phyloP scores from a whole-genome alignment of 31 red algal species.

The Odonthalia washingtoniensis region DNA sequence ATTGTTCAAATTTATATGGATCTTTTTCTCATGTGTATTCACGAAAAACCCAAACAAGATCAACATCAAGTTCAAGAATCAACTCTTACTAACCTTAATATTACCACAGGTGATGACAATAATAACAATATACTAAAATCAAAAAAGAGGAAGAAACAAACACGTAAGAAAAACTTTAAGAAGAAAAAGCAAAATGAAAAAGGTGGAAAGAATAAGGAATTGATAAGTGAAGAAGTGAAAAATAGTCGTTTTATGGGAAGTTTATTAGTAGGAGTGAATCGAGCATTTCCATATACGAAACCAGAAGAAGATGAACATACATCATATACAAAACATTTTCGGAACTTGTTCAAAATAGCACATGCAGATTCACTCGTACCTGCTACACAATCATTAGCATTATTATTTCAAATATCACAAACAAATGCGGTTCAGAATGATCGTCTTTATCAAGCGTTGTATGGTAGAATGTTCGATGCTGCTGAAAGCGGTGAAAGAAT shows the following conservation, averaged over 20 bases:
- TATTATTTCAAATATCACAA: conserved; percentile 73
- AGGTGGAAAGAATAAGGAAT: neutral
- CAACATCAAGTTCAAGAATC: neutral
- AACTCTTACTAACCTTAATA: too few relatives aligned
- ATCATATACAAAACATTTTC: conserved; percentile 59
- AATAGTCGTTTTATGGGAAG: conserved; percentile 69
- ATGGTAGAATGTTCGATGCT: conserved; percentile 63
- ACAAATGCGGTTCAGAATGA: conserved; percentile 48
- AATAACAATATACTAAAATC: conserved; percentile 30
- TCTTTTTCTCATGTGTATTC: conserved; percentile 55
- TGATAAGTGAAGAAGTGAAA: conserved; percentile 25
- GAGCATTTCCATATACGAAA: conserved; percentile 79
- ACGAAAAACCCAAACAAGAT: conserved; percentile 13
- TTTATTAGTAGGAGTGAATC: conserved; percentile 67
- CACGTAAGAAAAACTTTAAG: conserved; percentile 53
- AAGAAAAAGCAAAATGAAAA: conserved; percentile 31
- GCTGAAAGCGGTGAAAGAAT: conserved; percentile 44
- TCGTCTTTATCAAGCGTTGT: conserved; percentile 83
- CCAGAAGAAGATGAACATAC: conserved; percentile 59
- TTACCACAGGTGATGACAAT: too few relatives aligned
- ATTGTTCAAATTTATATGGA: conserved; percentile 80
- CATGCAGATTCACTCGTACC: conserved; percentile 67
- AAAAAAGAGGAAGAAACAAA: conserved; percentile 27
- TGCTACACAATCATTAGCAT: conserved; percentile 77
- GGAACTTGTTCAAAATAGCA: conserved; percentile 71